phyloP scores from a whole-genome alignment of 768 basidiomycete species.

The Cyclocybe cylindracea region DNA sequence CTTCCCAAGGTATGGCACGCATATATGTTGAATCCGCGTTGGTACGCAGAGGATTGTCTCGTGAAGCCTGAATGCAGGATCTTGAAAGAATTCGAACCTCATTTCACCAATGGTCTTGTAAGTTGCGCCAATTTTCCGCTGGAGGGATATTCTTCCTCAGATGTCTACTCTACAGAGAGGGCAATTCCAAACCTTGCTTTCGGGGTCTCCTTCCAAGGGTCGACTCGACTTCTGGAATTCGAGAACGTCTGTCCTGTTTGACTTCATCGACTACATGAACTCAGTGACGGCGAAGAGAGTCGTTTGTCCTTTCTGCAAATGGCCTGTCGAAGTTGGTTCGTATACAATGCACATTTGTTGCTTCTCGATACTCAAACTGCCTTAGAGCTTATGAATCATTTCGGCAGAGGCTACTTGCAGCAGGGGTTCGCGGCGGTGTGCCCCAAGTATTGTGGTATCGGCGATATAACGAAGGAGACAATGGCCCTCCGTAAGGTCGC shows the following conservation, averaged over 20 bases:
- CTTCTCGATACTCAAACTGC: constrained; percentile 9
- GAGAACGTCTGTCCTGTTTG: constrained; percentile 16
- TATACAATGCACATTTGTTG: background rate
- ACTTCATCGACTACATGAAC: constrained; percentile 5
- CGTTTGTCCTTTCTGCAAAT: constrained; percentile 25
- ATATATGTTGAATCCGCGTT: constrained; percentile 33
- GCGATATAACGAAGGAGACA: constrained; percentile 29
- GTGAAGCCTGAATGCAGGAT: constrained; percentile 19
- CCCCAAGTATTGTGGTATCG: constrained; percentile 29
- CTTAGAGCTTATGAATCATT: constrained; percentile 39
- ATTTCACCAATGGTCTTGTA: constrained; percentile 20
- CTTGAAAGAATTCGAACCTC: constrained; percentile 21
- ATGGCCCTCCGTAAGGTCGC: constrained; percentile 22
- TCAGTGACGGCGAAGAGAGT: constrained; percentile 12
- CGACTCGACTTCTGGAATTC: constrained; percentile 17
- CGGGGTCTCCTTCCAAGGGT: constrained; percentile 6
- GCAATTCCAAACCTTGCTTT: constrained; percentile 10
- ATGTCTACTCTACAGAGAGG: constrained; percentile 2
- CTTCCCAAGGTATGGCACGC: constrained; percentile 34
- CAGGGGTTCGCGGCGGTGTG: constrained; percentile 39
- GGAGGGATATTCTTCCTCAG: background rate
- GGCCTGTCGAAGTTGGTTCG: background rate
- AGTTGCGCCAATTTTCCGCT: background rate
- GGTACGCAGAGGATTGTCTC: constrained; percentile 33
- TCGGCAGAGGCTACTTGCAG: constrained; percentile 51